phyloP scores from a whole-genome alignment of 257 asterid species.

The Leptodermis oblonga region DNA sequence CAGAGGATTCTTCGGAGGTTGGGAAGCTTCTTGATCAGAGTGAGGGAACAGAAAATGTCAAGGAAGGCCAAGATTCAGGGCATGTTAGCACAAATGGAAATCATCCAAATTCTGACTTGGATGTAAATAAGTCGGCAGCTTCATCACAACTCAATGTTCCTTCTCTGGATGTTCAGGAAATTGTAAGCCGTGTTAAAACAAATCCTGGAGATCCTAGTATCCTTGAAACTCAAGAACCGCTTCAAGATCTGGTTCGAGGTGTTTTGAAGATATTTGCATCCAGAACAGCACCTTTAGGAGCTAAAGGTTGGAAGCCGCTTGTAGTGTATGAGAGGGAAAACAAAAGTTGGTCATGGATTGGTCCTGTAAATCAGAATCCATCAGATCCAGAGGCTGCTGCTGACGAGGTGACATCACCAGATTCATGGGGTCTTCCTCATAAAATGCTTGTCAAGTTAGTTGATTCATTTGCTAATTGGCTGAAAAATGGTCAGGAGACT shows the following conservation, averaged over 20 bases:
- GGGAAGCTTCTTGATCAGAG: constrained; percentile 40
- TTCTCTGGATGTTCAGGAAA: constrained; percentile 72
- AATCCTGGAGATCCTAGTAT: constrained; percentile 93
- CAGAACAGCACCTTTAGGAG: constrained; percentile 93
- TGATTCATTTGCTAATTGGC: constrained; percentile 95
- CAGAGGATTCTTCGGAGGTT: constrained; percentile 61
- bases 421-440: constrained; percentile 92
- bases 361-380: constrained; percentile 52
- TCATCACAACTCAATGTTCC: constrained; percentile 52
- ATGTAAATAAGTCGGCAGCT: constrained; percentile 35
- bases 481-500: constrained; percentile 94
- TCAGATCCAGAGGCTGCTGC: constrained; percentile 51
- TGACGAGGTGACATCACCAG: constrained; percentile 91
- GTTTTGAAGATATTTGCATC: constrained; percentile 86
- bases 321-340: constrained; percentile 69
- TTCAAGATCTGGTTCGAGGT: constrained; percentile 93
- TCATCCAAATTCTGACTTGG: constrained; percentile 37
- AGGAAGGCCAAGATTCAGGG: constrained; percentile 45
- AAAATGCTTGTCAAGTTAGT: constrained; percentile 96
- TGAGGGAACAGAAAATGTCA: constrained; percentile 39
- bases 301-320: constrained; percentile 98
- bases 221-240: constrained; percentile 98
- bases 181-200: constrained; percentile 76
- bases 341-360: constrained; percentile 93
- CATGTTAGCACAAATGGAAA: constrained; percentile 37